Percentiles rank a stretch among this genome's conserved stretches.
These are phyloP conservation scores for Anthostomella pinea DNA, from an alignment of 2,329 filamentous ascomycete genomes.

Conservation along the genomic window DNA sequence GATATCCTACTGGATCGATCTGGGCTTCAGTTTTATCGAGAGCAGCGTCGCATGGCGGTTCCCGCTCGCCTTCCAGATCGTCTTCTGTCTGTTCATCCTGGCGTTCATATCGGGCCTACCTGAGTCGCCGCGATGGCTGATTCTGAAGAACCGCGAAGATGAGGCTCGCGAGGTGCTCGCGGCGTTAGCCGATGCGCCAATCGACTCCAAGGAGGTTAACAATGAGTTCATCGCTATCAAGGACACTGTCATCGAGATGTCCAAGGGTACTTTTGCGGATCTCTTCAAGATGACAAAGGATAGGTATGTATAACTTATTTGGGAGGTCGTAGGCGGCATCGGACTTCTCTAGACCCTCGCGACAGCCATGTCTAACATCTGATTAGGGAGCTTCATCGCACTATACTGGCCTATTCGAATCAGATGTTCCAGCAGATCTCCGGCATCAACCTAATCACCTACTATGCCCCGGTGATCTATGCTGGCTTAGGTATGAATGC, in stretches of 20 bases:
- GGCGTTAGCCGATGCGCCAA: slow-evolving; percentile 36
- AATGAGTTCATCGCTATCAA: slow-evolving; percentile 51
- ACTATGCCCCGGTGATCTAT: slow-evolving; percentile 49
- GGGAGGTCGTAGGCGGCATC: too few relatives aligned
- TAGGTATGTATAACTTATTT: slow-evolving; percentile 35
- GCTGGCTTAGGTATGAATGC: slow-evolving; percentile 48
- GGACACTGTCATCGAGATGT: slow-evolving; percentile 64
- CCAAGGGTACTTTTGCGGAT: slow-evolving; percentile 51
- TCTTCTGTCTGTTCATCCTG: slow-evolving; percentile 59
- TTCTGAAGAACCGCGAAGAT: slow-evolving; percentile 41
- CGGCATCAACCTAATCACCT: slow-evolving; percentile 42
- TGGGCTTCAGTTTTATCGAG: slow-evolving; percentile 52
- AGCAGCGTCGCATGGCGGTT: slow-evolving; percentile 56
- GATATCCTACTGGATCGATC: slow-evolving; percentile 60
- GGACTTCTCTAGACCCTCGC: background rate
- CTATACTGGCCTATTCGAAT: slow-evolving; percentile 53
- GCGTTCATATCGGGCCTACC: slow-evolving; percentile 50
- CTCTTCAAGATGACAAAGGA: slow-evolving; percentile 58
- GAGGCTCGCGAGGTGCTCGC: slow-evolving; percentile 44
- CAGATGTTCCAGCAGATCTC: slow-evolving; percentile 54
- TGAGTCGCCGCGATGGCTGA: slow-evolving; percentile 48
- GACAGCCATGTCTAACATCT: slow-evolving; percentile 10
- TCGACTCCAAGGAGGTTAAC: slow-evolving; percentile 52
- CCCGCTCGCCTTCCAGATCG: slow-evolving; percentile 55
- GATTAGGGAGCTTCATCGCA: slow-evolving; percentile 49